Evolutionary conservation across 495 filamentous ascomycete genomes (phyloP), one percentile per base, ranked within the genome.

Genomic region (Penicillium simplicissimum): DNA sequence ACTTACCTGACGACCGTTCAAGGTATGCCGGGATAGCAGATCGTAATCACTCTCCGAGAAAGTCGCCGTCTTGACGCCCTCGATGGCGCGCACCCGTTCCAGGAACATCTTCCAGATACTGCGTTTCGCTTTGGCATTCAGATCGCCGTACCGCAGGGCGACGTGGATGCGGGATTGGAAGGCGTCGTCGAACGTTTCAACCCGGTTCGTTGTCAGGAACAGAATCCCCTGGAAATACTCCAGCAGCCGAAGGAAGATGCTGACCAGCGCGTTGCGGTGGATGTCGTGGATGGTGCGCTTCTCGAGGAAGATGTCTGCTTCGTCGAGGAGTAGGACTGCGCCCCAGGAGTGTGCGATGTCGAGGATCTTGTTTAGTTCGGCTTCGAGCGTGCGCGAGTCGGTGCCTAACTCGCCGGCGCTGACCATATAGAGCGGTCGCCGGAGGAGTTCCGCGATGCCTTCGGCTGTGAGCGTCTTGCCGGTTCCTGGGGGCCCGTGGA

Each of bases 381-480:
- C 76, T 72, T 96, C 93, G 8, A 97, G 81, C 17, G 81, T 85
- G n/a, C 87, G 79, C 3, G 89, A 84, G 67, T 93, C 88, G 0
- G 90, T 96, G 43, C 92, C 92, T 1, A 96, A 76, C 65, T 95
- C 91, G 35, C 91, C 91, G 2, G 90, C 90, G 47, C 83, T 87
- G 58, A 95, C 90, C 85, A 89, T 91, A 70, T 96, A 96, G 11
- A 97, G 76, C 1, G 93, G 93, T 37, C 90, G 88, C 66, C 88
- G 85, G 42, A 96, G 84, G 4, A 92, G 82, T 69, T 95, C 92
- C 4, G 88, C 88, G 61, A 97, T 95, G 15, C 90, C 88, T 67
- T 96, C 92, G 4, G 91, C 93, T 0, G 92, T 96, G 4, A 97
- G 81, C 0, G 92, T 96, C 79, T 96, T 96, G 49, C 92, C 92